These are phyloP conservation scores for Aplosporella prunicola DNA, from an alignment of 2,329 filamentous ascomycete genomes.

Conservation along the genomic window DNA sequence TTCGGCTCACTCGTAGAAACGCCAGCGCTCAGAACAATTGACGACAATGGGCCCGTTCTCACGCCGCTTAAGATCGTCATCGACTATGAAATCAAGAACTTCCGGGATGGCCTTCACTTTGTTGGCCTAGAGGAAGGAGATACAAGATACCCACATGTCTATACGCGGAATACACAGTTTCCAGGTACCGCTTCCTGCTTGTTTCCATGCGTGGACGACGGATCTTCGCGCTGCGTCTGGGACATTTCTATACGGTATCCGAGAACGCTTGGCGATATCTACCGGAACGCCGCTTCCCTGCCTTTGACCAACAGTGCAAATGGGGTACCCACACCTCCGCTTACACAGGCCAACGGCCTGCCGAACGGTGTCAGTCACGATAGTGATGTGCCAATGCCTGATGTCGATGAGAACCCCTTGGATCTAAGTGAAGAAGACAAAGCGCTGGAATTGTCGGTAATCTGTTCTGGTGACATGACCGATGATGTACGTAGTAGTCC, in stretches of 20 bases:
- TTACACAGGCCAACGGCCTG: slow-evolving; percentile 12
- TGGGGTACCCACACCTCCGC: slow-evolving; percentile 21
- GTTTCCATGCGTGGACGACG: slow-evolving; percentile 89
- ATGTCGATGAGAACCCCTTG: slow-evolving; percentile 29
- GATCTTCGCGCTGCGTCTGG: slow-evolving; percentile 73
- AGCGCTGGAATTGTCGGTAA: slow-evolving; percentile 75
- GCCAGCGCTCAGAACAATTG: slow-evolving; percentile 12
- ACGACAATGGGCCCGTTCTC: slow-evolving; percentile 34
- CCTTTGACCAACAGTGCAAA: slow-evolving; percentile 18
- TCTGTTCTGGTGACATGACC: slow-evolving; percentile 82
- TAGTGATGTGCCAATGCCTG: slow-evolving; percentile 24
- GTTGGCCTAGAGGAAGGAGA: slow-evolving; percentile 76
- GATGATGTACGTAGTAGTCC: slow-evolving; percentile 51
- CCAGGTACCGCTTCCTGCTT: slow-evolving; percentile 74
- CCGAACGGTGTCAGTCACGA: slow-evolving; percentile 19
- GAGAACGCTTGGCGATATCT: slow-evolving; percentile 70
- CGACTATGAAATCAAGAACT: slow-evolving; percentile 65
- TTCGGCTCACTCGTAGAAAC: slow-evolving; percentile 5
- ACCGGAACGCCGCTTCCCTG: slow-evolving; percentile 23
- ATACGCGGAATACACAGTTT: slow-evolving; percentile 71
- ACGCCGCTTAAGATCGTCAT: slow-evolving; percentile 57
- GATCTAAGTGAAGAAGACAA: slow-evolving; percentile 67
- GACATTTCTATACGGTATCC: slow-evolving; percentile 80
- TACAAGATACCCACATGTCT: slow-evolving; percentile 78
- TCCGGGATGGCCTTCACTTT: slow-evolving; percentile 84